Conservation (phyloP, 2,329 filamentous ascomycete genomes). For the Claviceps citrina region DNA sequence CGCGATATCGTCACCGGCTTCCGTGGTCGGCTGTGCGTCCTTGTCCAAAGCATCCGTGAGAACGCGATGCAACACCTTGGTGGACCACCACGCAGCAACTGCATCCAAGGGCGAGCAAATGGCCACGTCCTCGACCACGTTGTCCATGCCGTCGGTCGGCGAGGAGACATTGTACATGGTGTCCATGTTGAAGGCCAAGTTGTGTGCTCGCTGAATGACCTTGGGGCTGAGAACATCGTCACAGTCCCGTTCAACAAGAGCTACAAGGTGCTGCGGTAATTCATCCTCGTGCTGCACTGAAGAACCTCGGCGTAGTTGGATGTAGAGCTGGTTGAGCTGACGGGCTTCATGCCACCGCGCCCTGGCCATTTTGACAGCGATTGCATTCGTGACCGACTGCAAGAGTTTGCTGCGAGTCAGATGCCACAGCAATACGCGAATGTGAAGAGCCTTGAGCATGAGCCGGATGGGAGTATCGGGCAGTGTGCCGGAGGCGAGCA, state of each 20-base stretch:
- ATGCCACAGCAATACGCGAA: constrained; percentile 78
- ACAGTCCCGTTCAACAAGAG: constrained; percentile 63
- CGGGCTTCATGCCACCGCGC: constrained; percentile 72
- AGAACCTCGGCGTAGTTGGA: constrained; percentile 25
- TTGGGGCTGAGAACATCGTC: constrained; percentile 65
- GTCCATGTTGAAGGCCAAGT: constrained; percentile 73
- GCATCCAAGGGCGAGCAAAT: constrained; percentile 80
- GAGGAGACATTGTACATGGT: constrained; percentile 50
- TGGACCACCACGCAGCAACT: constrained; percentile 83
- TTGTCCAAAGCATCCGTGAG: constrained; percentile 49
- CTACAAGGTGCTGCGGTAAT: constrained; percentile 61
- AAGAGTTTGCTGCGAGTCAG: constrained; percentile 49
- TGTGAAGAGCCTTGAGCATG: constrained; percentile 85
- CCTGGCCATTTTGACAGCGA: constrained; percentile 59
- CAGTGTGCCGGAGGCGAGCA: constrained; percentile 76
- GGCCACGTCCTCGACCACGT: constrained; percentile 69
- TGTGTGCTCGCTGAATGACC: constrained; percentile 74
- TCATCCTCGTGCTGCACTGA: constrained; percentile 35
- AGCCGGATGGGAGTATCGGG: constrained; percentile 68
- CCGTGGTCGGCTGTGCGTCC: constrained; percentile 17
- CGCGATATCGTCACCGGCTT: constrained; percentile 34
- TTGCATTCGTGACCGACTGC: constrained; percentile 46
- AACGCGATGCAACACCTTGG: constrained; percentile 52
- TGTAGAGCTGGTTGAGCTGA: constrained; percentile 37
- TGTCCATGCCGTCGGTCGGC: constrained; percentile 59